Evolutionary conservation across 441 rosid species (phyloP).

Genomic region (Corymbia calophylla): DNA sequence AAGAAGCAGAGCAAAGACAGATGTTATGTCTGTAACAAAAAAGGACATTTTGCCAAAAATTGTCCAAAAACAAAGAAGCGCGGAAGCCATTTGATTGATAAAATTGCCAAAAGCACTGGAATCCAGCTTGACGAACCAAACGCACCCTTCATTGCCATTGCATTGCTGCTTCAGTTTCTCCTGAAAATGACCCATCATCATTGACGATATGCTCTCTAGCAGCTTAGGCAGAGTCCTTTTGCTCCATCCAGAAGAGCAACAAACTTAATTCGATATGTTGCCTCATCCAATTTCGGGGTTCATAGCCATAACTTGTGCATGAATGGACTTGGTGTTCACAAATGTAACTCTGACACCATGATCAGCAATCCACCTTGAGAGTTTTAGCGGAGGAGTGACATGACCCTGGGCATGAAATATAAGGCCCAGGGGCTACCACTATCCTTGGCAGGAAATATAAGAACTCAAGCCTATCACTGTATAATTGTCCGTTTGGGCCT

Average conservation of each 20-base stretch:
- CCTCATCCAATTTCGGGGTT: neutral
- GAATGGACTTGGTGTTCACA: slow-evolving; percentile 6
- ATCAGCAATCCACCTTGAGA: slow-evolving; percentile 12
- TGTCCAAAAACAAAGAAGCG: too few species aligned
- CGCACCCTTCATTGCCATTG: neutral
- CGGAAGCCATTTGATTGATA: too few species aligned
- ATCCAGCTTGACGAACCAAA: too few species aligned
- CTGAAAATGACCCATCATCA: slow-evolving; percentile 4
- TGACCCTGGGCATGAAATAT: slow-evolving; percentile 13
- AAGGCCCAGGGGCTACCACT: too few species aligned
- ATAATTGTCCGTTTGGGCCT: too few species aligned
- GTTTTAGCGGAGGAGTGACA: slow-evolving; percentile 26
- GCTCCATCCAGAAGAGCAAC: slow-evolving; percentile 18
- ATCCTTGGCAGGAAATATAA: too few species aligned
- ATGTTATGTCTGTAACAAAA: too few species aligned
- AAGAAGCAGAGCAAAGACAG: too few species aligned
- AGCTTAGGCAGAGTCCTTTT: neutral
- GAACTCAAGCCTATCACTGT: too few species aligned
- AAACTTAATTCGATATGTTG: neutral
- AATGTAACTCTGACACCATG: slow-evolving; percentile 16
- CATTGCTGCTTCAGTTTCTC: neutral
- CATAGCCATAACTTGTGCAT: neutral
- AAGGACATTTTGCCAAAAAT: too few species aligned
- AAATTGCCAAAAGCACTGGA: too few species aligned
- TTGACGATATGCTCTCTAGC: neutral